phyloP scores from a whole-genome alignment of 179 eudicot genomes.

The Spergularia azorica region DNA sequence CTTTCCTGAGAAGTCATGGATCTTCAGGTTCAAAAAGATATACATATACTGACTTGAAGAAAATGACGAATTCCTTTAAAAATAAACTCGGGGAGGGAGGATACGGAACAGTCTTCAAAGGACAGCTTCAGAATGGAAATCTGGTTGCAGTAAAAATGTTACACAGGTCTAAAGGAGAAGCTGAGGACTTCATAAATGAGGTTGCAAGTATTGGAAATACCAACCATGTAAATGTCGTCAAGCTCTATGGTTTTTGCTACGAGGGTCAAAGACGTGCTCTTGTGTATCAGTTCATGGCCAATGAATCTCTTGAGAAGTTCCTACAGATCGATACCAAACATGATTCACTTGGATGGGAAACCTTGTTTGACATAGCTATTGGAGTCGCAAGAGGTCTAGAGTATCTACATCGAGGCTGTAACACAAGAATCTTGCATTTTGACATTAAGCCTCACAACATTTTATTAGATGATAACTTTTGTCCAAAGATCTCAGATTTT shows the following conservation, averaged over 20 bases:
- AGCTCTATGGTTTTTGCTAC: slow-evolving; percentile 38
- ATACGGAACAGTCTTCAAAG: slow-evolving; percentile 34
- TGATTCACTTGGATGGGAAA: slow-evolving; percentile 21
- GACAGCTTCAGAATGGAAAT: slow-evolving; percentile 25
- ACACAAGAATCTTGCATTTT: slow-evolving; percentile 41
- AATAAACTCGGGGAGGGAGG: slow-evolving; percentile 43
- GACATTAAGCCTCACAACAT: slow-evolving; percentile 55
- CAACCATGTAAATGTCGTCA: slow-evolving; percentile 39
- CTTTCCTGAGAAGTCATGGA: slow-evolving; percentile 32
- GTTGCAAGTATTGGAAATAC: slow-evolving; percentile 42
- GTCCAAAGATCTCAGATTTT: slow-evolving; percentile 50
- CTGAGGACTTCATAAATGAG: slow-evolving; percentile 41
- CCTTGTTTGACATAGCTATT: slow-evolving; percentile 34
- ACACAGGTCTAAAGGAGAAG: slow-evolving; percentile 28
- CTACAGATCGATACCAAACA: slow-evolving; percentile 9
- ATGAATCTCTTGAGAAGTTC: slow-evolving; percentile 45
- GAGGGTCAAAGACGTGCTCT: slow-evolving; percentile 35
- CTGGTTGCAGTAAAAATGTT: slow-evolving; percentile 39
- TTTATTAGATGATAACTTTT: slow-evolving; percentile 41
- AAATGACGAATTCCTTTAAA: slow-evolving; percentile 37
- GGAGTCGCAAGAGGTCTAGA: slow-evolving; percentile 43
- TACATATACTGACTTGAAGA: slow-evolving; percentile 32
- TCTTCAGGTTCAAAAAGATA: slow-evolving; percentile 29
- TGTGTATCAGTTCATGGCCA: slow-evolving; percentile 39
- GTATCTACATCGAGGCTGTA: slow-evolving; percentile 47